These are phyloP conservation scores for Zangia roseola DNA, from an alignment of 768 basidiomycete genomes.

Conservation along the genomic window DNA sequence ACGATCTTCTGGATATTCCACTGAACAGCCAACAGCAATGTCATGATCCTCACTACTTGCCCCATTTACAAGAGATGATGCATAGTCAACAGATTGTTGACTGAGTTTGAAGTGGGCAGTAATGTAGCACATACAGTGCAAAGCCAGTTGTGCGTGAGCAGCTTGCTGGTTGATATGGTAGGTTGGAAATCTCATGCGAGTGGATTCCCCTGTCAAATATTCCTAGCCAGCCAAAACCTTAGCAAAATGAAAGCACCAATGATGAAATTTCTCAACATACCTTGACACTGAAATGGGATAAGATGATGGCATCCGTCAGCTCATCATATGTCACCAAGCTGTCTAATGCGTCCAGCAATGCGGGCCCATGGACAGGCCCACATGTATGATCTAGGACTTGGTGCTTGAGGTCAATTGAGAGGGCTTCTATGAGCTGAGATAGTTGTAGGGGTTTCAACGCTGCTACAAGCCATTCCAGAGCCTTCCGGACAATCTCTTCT, in stretches of 20 bases:
- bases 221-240: neutral
- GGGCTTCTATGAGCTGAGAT: conserved; percentile 4
- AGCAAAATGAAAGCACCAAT: neutral
- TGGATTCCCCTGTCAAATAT: neutral
- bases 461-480: conserved; percentile 10
- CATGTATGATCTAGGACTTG: neutral
- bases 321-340: conserved; percentile 3
- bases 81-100: neutral
- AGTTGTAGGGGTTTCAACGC: conserved; percentile 4
- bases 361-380: conserved; percentile 4
- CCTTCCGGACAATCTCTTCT: neutral
- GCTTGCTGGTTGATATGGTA: neutral
- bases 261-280: neutral
- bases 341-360: neutral
- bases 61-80: neutral
- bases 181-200: neutral
- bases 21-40: neutral
- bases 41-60: neutral
- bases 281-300: conserved; percentile 16
- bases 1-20: neutral
- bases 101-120: neutral
- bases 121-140: conserved; percentile 10
- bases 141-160: conserved; percentile 3
- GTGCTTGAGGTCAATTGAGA: neutral
- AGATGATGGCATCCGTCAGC: neutral